Evolutionary conservation across 2,329 filamentous ascomycete species (phyloP).

Genomic region (Fusarium sacchari): DNA sequence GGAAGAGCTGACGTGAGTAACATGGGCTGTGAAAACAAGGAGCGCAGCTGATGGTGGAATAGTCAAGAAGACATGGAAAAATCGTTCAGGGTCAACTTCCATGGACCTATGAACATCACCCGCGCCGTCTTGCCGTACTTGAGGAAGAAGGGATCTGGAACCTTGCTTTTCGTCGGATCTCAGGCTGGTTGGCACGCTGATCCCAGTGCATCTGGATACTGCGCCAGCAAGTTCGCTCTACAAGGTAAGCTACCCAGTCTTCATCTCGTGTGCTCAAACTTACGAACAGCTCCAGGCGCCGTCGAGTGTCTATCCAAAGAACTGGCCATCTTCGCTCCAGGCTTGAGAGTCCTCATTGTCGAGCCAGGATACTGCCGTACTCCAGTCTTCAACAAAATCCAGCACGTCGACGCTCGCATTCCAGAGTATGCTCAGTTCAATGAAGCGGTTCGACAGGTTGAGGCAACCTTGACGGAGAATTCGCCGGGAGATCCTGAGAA

Average conservation of each 20-base stretch:
- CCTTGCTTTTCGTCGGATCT: slow-evolving; percentile 50
- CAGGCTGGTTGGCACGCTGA: slow-evolving; percentile 49
- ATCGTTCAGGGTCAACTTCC: slow-evolving; percentile 50
- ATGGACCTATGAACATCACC: slow-evolving; percentile 51
- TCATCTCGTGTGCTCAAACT: rapidly evolving
- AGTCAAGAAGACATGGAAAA: slow-evolving; percentile 41
- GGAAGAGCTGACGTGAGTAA: slow-evolving; percentile 40
- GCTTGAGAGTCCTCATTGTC: slow-evolving; percentile 51
- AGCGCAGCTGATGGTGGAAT: neutral
- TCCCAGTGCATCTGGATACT: slow-evolving; percentile 46
- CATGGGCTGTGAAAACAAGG: rapidly evolving
- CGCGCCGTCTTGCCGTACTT: slow-evolving; percentile 48
- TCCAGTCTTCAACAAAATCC: slow-evolving; percentile 50
- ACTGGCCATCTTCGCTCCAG: slow-evolving; percentile 34
- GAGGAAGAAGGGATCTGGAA: slow-evolving; percentile 44
- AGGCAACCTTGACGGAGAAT: slow-evolving; percentile 40
- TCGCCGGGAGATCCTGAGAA: slow-evolving; percentile 62
- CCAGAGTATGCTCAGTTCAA: slow-evolving; percentile 48
- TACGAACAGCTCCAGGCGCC: slow-evolving; percentile 13
- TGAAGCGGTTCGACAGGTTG: slow-evolving; percentile 28
- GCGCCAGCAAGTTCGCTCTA: slow-evolving; percentile 47
- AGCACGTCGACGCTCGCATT: slow-evolving; percentile 39
- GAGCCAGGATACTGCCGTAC: slow-evolving; percentile 56
- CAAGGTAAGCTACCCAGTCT: slow-evolving; percentile 33
- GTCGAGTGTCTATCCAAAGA: slow-evolving; percentile 43